phyloP scores from a whole-genome alignment of 352 stramenopile genomes.

The Phytophthora pistaciae region DNA sequence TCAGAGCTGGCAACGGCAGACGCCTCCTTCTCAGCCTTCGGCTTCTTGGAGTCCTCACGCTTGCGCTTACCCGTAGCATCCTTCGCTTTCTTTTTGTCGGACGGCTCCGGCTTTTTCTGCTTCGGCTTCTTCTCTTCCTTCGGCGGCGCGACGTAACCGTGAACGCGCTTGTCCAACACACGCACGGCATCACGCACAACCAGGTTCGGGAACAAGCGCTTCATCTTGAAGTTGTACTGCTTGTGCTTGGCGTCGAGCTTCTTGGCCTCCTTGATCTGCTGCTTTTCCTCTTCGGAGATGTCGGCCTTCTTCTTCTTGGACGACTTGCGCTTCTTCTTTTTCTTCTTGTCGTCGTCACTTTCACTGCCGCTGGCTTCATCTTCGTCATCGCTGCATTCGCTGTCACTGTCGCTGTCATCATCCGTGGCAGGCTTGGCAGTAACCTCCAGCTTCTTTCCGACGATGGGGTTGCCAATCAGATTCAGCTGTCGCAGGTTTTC shows the following conservation, averaged over 20 bases:
- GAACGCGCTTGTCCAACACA: conserved; percentile 83
- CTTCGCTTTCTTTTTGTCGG: conserved; percentile 37
- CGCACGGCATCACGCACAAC: conserved; percentile 83
- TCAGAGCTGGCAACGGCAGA: not conserved
- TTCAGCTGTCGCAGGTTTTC: conserved; percentile 83
- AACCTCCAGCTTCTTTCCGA: conserved; percentile 56
- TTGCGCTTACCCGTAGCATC: conserved; percentile 36
- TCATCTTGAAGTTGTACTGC: conserved; percentile 92
- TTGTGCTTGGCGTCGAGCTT: conserved; percentile 84
- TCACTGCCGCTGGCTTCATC: conserved; percentile 34
- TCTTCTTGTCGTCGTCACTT: conserved; percentile 24
- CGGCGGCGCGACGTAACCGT: conserved; percentile 79
- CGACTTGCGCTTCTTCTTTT: conserved; percentile 29
- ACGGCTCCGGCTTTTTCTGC: conserved; percentile 24
- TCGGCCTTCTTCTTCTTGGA: conserved; percentile 23
- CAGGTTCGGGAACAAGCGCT: conserved; percentile 82
- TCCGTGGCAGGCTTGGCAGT: conserved; percentile 34
- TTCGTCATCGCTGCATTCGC: conserved; percentile 21
- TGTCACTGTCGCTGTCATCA: conserved; percentile 15
- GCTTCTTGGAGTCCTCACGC: conserved; percentile 25
- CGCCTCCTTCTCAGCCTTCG: conserved; percentile 16
- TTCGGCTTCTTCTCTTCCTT: conserved; percentile 75
- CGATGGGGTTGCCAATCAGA: conserved; percentile 83
- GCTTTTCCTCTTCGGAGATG: conserved; percentile 56
- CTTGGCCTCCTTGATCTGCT: conserved; percentile 70